A percentile compares a stretch with the other conserved stretches of the same genome.
Conservation (phyloP, 1,139 yeast genomes). For the Blastobotrys elegans region DNA sequence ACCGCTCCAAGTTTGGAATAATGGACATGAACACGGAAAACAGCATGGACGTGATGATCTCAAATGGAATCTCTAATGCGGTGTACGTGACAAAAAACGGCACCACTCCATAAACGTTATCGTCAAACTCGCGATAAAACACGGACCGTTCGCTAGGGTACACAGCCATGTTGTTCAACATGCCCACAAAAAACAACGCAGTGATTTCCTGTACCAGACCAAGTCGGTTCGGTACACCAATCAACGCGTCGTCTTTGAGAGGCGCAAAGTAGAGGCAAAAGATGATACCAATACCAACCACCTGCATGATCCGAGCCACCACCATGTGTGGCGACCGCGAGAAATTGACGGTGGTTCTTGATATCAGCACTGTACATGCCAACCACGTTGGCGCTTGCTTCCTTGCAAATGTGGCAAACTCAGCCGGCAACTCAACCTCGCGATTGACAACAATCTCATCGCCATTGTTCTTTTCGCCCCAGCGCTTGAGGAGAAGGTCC, state of each 20-base stretch:
- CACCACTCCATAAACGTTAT: conserved; percentile 61
- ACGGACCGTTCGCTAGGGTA: conserved; percentile 71
- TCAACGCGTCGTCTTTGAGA: conserved; percentile 45
- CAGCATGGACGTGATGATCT: conserved; percentile 53
- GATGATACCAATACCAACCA: conserved; percentile 58
- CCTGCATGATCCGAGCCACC: conserved; percentile 63
- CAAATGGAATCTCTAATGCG: conserved; percentile 69
- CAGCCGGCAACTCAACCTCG: conserved; percentile 15
- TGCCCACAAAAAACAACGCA: conserved; percentile 72
- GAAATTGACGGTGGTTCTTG: conserved; percentile 49
- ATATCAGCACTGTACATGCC: conserved; percentile 41
- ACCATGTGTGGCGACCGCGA: conserved; percentile 58
- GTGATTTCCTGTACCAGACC: conserved; percentile 74
- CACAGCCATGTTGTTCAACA: conserved; percentile 68
- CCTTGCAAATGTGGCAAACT: conserved; percentile 22
- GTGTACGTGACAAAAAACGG: conserved; percentile 66
- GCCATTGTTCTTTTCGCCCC: conserved; percentile 39
- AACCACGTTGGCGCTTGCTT: conserved; percentile 32
- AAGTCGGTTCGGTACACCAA: conserved; percentile 60
- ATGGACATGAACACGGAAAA: conserved; percentile 61
- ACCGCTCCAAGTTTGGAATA: conserved; percentile 70
- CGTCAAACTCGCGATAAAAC: conserved; percentile 74
- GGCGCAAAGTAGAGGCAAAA: conserved; percentile 72
- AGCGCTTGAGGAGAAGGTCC: conserved; percentile 41
- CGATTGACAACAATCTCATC: not conserved